Percentiles rank a stretch among this genome's conserved stretches.
These are phyloP conservation scores for Pythium sukuiense DNA, from an alignment of 352 stramenopile species.

Conservation along the genomic window DNA sequence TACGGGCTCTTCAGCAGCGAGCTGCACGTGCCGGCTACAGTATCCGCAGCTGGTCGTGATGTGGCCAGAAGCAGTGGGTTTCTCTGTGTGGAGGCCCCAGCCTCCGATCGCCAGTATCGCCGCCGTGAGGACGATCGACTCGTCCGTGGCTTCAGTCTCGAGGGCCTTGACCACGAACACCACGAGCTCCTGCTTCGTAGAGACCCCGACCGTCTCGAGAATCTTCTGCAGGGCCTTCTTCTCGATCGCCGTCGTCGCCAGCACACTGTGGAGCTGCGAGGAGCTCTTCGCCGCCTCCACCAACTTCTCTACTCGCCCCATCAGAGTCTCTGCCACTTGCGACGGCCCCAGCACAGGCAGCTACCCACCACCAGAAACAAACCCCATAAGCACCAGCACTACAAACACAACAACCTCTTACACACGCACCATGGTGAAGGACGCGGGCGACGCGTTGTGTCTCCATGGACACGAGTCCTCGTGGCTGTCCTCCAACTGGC, in stretches of 20 bases:
- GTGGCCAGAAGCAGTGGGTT: not conserved
- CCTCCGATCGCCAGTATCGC: conserved; percentile 39
- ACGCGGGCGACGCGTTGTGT: conserved; percentile 51
- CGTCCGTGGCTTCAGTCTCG: not conserved
- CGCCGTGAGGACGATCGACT: conserved; percentile 20
- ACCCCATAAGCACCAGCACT: not conserved
- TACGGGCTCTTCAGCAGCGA: not conserved
- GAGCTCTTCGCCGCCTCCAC: conserved; percentile 16
- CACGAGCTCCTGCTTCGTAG: not conserved
- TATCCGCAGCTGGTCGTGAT: conserved; percentile 35
- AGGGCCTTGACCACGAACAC: not conserved
- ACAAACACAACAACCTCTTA: not conserved
- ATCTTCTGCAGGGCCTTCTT: conserved; percentile 7
- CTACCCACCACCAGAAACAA: conserved; percentile 22
- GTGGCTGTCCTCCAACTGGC: conserved; percentile 42
- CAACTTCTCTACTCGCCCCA: conserved; percentile 28
- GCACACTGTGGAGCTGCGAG: conserved; percentile 8
- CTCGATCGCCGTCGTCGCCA: not conserved
- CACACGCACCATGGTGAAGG: conserved; percentile 49
- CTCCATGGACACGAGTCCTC: conserved; percentile 55
- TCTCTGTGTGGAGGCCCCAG: conserved; percentile 35
- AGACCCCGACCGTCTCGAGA: not conserved
- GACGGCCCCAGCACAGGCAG: conserved; percentile 34
- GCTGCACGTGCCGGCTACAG: conserved; percentile 41
- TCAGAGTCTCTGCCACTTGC: conserved; percentile 33